These are phyloP conservation scores for Helicocarpus griseus DNA, from an alignment of 2,329 filamentous ascomycete genomes.

Conservation along the genomic window DNA sequence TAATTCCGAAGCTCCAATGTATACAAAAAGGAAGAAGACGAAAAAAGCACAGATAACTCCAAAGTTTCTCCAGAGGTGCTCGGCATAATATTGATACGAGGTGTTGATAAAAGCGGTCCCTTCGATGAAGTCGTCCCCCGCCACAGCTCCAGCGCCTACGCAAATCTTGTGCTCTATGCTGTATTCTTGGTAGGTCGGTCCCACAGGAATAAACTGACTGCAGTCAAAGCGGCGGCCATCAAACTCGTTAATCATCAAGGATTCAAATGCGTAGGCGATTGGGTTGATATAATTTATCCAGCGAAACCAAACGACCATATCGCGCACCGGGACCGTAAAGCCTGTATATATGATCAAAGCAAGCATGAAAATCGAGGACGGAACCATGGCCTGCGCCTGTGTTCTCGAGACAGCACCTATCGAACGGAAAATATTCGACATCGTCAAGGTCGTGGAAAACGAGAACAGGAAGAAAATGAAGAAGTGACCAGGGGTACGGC, in stretches of 20 bases:
- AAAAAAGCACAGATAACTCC: constrained; percentile 57
- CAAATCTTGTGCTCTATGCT: constrained; percentile 39
- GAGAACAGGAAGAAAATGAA: constrained; percentile 78
- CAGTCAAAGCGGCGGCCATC: constrained; percentile 52
- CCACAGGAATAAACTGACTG: constrained; percentile 34
- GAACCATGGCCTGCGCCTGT: constrained; percentile 59
- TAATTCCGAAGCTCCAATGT: constrained; percentile 45
- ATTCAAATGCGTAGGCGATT: constrained; percentile 70
- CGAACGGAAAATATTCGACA: constrained; percentile 80
- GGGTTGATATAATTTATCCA: constrained; percentile 81
- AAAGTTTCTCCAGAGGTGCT: constrained; percentile 59
- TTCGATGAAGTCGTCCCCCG: constrained; percentile 44
- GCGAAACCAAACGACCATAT: constrained; percentile 75
- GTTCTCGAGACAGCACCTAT: constrained; percentile 67
- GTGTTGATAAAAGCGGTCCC: constrained; percentile 50
- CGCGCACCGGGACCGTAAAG: constrained; percentile 33
- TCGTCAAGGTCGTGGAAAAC: constrained; percentile 61
- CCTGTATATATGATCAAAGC: constrained; percentile 41
- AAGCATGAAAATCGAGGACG: constrained; percentile 42
- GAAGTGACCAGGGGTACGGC: constrained; percentile 63
- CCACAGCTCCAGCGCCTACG: constrained; percentile 44
- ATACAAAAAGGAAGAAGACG: constrained; percentile 30
- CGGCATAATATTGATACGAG: constrained; percentile 48
- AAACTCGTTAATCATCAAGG: constrained; percentile 78
- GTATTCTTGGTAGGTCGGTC: constrained; percentile 28